Base-by-base conservation (phyloP, 169 alveolate species). In the Plasmodium inui region DNA sequence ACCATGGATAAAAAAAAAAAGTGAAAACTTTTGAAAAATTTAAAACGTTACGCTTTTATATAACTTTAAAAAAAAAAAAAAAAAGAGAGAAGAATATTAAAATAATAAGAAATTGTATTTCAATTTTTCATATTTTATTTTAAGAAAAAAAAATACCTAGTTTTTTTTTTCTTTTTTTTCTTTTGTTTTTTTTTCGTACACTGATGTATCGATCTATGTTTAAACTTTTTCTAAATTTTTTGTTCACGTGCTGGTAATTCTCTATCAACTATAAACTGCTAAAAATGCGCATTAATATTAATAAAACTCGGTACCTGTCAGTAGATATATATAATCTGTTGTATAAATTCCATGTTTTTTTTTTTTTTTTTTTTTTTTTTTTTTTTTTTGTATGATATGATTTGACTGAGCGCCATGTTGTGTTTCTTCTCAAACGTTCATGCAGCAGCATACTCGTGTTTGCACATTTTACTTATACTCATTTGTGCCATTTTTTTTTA, bases 11-110 rank as follows among this genome's bases (percentile, higher is more conserved):
- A 67, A 82, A 37, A 46, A 37, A 67, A 55, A 61, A n/a, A 61
- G 3, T 12, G 2, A 7, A 12, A 39, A 71, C 28, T 30, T 78
- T 83, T 71, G 82, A 70, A 39, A 88, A 72, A 32, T 39, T 72
- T 70, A 32, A 79, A 79, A 72, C 46, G 71, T 78, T 88, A 79
- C 50, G n/a, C 81, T 71, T 44, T 30, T 8, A 88, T 74, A 79
- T 88, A 30, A 70, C 71, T 79, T 70, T 44, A 81, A 72, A 88
- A 70, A 88, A 70, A 88, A 70, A 67, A 74, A 72, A 30, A 72
- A 88, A 70, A 88, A 39, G 74, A 61, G 26, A 71, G 8, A 28
- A 14, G 17, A 41, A 7, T 30, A 19, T 78, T 61, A 61, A 61
- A 61, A 61, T 61, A 26, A 61, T 61, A n/a, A 61, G 19, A 61